Conservation (phyloP, 495 filamentous ascomycete genomes). For the Penicillium roqueforti region DNA sequence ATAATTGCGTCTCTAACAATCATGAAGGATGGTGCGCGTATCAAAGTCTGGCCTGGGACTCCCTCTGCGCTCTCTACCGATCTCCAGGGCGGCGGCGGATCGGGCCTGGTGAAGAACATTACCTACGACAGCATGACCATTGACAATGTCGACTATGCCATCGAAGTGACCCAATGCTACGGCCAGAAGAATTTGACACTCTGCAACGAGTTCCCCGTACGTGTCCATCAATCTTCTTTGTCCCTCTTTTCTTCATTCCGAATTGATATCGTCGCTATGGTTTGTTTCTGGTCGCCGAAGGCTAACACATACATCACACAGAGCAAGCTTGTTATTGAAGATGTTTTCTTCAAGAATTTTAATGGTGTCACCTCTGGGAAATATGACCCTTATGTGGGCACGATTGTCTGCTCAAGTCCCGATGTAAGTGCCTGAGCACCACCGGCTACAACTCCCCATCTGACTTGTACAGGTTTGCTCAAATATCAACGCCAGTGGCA, state of each 20-base stretch:
- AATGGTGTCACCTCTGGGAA: conserved; percentile 51
- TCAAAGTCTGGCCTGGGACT: conserved; percentile 65
- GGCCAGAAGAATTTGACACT: conserved; percentile 59
- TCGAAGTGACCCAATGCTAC: conserved; percentile 64
- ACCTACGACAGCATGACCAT: conserved; percentile 54
- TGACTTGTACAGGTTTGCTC: conserved; percentile 42
- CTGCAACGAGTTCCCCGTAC: conserved; percentile 53
- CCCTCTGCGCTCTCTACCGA: conserved; percentile 48
- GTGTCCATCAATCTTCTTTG: conserved; percentile 2
- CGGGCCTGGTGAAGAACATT: conserved; percentile 51
- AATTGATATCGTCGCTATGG: neutral
- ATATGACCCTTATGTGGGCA: conserved; percentile 48
- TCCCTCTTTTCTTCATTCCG: neutral
- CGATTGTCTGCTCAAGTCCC: conserved; percentile 54
- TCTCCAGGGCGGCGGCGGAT: conserved; percentile 58
- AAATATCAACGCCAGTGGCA: conserved; percentile 47
- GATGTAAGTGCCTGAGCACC: conserved; percentile 26
- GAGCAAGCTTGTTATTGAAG: conserved; percentile 54
- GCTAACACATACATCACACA: conserved; percentile 8
- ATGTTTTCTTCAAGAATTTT: conserved; percentile 52
- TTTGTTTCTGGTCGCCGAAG: neutral
- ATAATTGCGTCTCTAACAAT: conserved; percentile 2
- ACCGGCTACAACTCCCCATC: neutral
- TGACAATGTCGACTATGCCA: conserved; percentile 59
- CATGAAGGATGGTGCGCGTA: conserved; percentile 57